Base-by-base conservation (phyloP, 768 basidiomycete genomes). In the Lyophyllum decastes region DNA sequence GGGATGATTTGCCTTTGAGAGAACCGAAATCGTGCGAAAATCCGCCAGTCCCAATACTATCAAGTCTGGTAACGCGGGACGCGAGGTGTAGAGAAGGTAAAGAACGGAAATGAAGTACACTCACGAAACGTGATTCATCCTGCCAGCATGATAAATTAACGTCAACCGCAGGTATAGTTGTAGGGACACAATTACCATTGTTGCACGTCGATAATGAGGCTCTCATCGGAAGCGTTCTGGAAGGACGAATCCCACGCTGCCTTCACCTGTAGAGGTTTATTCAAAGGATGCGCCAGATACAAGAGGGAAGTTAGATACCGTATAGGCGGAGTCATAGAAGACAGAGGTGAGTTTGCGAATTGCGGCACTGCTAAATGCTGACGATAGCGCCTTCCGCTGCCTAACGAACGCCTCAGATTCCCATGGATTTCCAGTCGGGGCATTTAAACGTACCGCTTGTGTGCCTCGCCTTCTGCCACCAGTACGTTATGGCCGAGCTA, bases 21-120 rank as follows among this genome's bases (percentile, higher is more conserved):
- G 77, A 61, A 14, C 72, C 73, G 56, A 84, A 84, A 58, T 81
- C 69, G 58, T 83, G 76, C n/a, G 76, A 75, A 59, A 84, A 84
- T 0, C 77, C 77, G 2, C 80, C 78, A 25, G 79, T 71, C 10
- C 83, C 81, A 35, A 84, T 73, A 21, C 65, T 73, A 57, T 85
- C 83, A 6, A 84, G 64, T 4, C 81, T 82, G 26, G 21, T 19
- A 34, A 45, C 5, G 21, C 5, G 41, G 2, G 35, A 30, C 10
- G 30, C 30, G 30, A 46, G 14, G n/a, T 24, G 16, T 45, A n/a
- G 30, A 30, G 30, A 33, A 26, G 22, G 22, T 40, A 48, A 14
- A 48, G 2, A 45, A 22, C 34, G 30, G 44, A 35, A 33, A 49
- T 21, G 12, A 30, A 49, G 21, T 38, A 4, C 16, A 58, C 75